A percentile compares a stretch with the other conserved stretches of the same genome.
phyloP scores from a whole-genome alignment of 257 asterid genomes.

The Salvia hispanica region DNA sequence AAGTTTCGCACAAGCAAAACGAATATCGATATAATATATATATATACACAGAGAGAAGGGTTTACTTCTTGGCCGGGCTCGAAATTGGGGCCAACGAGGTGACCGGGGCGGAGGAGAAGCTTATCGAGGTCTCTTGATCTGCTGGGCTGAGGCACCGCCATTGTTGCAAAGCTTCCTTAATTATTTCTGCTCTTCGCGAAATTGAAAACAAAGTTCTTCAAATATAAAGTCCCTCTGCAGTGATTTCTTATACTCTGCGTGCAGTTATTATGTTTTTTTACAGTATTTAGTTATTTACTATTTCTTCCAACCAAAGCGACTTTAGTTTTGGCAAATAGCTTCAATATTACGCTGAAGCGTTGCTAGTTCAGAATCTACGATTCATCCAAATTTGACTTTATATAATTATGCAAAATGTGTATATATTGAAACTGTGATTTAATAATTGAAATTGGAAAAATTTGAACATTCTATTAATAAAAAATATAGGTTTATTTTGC shows the following conservation, averaged over 20 bases:
- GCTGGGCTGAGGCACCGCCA: conserved; percentile 79
- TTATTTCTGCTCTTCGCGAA: background rate
- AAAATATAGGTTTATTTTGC: no score
- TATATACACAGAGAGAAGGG: background rate
- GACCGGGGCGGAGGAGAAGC: conserved; percentile 89
- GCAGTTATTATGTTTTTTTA: background rate
- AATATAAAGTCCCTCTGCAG: conserved; percentile 34
- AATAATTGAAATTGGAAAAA: no score
- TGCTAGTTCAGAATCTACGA: no score
- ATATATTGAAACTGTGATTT: no score
- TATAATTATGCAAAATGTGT: no score
- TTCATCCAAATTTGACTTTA: no score
- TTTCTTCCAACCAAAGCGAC: background rate
- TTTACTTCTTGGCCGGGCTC: conserved; percentile 74
- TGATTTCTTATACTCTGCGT: conserved; percentile 15
- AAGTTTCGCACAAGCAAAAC: conserved; percentile 19
- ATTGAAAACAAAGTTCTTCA: conserved; percentile 30
- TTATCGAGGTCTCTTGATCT: conserved; percentile 96
- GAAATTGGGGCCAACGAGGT: conserved; percentile 71
- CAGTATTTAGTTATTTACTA: no score
- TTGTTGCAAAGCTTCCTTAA: conserved; percentile 29
- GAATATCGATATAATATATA: background rate
- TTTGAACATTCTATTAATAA: no score
- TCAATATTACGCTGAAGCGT: conserved; percentile 41
- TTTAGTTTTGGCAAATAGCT: conserved; percentile 31